Base-by-base conservation (phyloP, 305 asterid genomes). In the Fraxinus angustifolia region DNA sequence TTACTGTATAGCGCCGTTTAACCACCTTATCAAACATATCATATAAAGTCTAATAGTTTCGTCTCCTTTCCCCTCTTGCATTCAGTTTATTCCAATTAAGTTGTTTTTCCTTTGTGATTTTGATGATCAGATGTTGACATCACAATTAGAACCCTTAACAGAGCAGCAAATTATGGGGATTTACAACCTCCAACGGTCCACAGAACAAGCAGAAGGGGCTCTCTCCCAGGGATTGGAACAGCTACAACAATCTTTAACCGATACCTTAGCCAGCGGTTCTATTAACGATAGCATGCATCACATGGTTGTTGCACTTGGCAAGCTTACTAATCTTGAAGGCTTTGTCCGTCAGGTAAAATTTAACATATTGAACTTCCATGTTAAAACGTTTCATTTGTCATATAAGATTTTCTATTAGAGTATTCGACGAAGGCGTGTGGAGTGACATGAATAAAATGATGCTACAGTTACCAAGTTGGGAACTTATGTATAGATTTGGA, bases 171-270 rank as follows among this genome's bases (percentile, higher is more conserved):
- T 94, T 7, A 88, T 93, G 87, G 99, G 98, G 78, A 92, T 96
- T 56, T 94, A 88, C 78, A 88, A 92, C 14, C 93, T 94, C 0
- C 98, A 96, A 84, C 99, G 93, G 76, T 91, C 98, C 2, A 88
- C 99, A 0, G 97, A 91, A 85, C 99, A 93, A 75, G 97, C 98
- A 2, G 99, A 96, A 87, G 99, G 92, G 82, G 99, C 98, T 3
- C 93, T 96, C 11, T 78, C 98, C 0, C 98, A 94, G 72, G 99
- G 97, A 7, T 77, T 93, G n/a, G 98, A 96, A 21, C 99, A 96
- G 73, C 83, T 96, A 7, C 97, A 93, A n/a, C 98, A 92, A 74
- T 96, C 99, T 71, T 86, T 96, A 30, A 83, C 88, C 1, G 96
- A 92, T 26, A 92, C 93, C 12, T 78, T 96, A 3, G 91, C 98